Evolutionary conservation across 1,284 basidiomycete genomes (phyloP).

Genomic region (Ganoderma resinaceum): DNA sequence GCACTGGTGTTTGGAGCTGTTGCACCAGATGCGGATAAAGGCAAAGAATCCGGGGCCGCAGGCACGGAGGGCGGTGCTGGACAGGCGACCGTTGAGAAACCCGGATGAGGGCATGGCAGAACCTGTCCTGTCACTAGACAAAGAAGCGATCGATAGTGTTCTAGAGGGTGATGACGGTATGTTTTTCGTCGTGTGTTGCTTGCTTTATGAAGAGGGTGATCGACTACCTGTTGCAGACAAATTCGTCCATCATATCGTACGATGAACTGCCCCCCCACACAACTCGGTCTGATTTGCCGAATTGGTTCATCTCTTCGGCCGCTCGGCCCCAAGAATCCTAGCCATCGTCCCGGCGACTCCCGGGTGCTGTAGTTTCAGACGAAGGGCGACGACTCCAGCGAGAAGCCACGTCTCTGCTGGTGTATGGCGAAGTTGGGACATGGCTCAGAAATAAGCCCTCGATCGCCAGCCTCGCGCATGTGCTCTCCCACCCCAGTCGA

Average conservation of each 20-base stretch:
- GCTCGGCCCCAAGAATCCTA: neutral
- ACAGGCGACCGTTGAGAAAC: constrained; percentile 11
- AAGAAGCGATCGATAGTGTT: neutral
- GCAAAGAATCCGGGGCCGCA: constrained; percentile 3
- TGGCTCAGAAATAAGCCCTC: too few species aligned
- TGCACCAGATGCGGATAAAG: constrained; percentile 34
- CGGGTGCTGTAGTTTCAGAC: too few species aligned
- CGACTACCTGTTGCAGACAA: neutral
- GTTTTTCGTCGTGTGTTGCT: neutral
- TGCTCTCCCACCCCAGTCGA: neutral
- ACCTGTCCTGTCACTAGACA: neutral
- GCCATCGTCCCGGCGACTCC: too few species aligned
- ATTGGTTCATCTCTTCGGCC: neutral
- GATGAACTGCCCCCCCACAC: neutral
- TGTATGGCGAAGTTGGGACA: too few species aligned
- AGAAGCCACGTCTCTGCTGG: too few species aligned
- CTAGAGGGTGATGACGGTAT: neutral
- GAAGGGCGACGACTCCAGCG: too few species aligned
- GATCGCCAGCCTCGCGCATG: neutral
- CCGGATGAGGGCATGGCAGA: neutral
- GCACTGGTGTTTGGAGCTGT: constrained; percentile 63
- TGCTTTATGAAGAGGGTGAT: neutral
- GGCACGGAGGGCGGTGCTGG: constrained; percentile 19
- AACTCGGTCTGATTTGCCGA: neutral
- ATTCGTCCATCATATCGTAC: neutral